A percentile compares a stretch with the other conserved stretches of the same genome.
phyloP scores from a whole-genome alignment of 177 flowering plant genomes.

The Telopea speciosissima region DNA sequence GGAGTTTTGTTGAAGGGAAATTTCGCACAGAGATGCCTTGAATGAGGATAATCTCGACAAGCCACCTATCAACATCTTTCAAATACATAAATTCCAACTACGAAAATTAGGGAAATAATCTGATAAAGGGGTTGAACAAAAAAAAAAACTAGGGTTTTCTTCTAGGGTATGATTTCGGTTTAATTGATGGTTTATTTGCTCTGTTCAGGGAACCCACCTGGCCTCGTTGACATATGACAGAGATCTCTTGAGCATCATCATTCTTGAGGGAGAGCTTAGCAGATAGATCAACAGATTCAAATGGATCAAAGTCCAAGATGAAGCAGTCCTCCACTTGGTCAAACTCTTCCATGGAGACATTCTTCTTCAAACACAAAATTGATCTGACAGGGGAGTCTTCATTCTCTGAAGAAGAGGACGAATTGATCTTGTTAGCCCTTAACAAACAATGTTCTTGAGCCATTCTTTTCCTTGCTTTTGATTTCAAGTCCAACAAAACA shows the following conservation, averaged over 20 bases:
- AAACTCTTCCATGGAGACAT: neutral
- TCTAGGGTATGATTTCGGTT: too few relatives aligned
- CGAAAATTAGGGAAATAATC: too few relatives aligned
- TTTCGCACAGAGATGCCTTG: slow-evolving; percentile 37
- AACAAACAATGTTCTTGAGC: neutral
- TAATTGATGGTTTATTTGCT: too few relatives aligned
- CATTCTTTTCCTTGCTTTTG: neutral
- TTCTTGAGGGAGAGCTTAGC: slow-evolving; percentile 10
- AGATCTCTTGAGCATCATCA: slow-evolving; percentile 14
- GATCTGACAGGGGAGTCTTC: neutral
- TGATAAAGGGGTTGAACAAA: too few relatives aligned
- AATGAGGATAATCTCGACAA: slow-evolving; percentile 44
- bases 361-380: neutral
- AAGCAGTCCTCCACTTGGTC: slow-evolving; percentile 34
- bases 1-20: slow-evolving; percentile 31
- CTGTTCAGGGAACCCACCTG: slow-evolving; percentile 20
- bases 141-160: too few relatives aligned
- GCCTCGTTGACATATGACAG: slow-evolving; percentile 31
- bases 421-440: neutral
- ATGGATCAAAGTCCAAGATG: slow-evolving; percentile 34
- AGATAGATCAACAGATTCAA: slow-evolving; percentile 5
- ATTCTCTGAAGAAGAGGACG: too few relatives aligned
- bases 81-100: too few relatives aligned
- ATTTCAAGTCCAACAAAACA: too few relatives aligned
- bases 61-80: slow-evolving; percentile 27